These are phyloP conservation scores for Acephala macrosclerotiorum DNA, from an alignment of 2,329 filamentous ascomycete species.

Conservation along the genomic window DNA sequence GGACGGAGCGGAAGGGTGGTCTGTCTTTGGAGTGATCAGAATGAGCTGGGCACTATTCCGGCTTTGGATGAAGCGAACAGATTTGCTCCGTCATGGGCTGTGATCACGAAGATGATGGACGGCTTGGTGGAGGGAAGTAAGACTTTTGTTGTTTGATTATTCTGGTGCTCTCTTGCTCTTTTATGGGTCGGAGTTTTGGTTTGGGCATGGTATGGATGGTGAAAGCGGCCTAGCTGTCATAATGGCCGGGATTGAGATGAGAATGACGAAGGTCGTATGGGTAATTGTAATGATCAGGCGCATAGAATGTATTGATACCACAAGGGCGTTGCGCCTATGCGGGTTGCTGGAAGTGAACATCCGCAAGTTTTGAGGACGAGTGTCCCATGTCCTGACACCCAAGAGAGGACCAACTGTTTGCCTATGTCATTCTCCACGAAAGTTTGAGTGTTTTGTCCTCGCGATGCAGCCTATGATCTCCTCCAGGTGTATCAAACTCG, in stretches of 20 bases:
- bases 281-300: slow-evolving; percentile 6
- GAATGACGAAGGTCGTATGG: not conserved
- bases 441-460: too few relatives aligned
- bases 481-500: too few relatives aligned
- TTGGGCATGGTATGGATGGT: not conserved
- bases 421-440: not conserved
- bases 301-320: not conserved
- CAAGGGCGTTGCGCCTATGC: too few relatives aligned
- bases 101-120: slow-evolving; percentile 76
- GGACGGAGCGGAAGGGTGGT: slow-evolving; percentile 69
- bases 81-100: slow-evolving; percentile 82
- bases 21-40: slow-evolving; percentile 90
- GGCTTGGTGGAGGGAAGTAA: slow-evolving; percentile 85
- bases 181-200: slow-evolving; percentile 1
- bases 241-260: not conserved
- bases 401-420: too few relatives aligned
- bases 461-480: too few relatives aligned
- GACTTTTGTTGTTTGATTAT: slow-evolving; percentile 51
- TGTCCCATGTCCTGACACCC: too few relatives aligned
- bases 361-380: too few relatives aligned
- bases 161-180: not conserved
- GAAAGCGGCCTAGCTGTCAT: not conserved
- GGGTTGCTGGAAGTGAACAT: too few relatives aligned
- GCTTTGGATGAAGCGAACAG: slow-evolving; percentile 81
- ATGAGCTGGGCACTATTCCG: slow-evolving; percentile 74